Base-by-base conservation (phyloP, 2,329 filamentous ascomycete species). In the Scedosporium boydii region DNA sequence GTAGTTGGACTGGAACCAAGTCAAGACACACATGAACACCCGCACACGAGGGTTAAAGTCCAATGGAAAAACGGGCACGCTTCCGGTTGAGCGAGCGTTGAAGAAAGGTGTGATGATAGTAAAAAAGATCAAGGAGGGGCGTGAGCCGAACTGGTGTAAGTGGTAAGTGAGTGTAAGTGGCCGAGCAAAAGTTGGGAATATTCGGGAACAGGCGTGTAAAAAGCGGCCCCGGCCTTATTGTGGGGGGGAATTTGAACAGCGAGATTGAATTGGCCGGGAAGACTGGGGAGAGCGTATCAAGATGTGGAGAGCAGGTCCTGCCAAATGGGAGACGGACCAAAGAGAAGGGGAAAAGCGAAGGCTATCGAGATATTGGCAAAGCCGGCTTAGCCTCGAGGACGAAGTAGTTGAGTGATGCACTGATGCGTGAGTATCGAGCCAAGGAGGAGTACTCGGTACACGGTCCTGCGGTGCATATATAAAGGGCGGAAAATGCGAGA, bases 181-280 rank as follows among this genome's bases (percentile, higher is more conserved):
- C 34, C 9, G 34, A 38, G 34, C 7, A 38, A 4, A 38, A 38
- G 23, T 55, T 16, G 7, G 12, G 18, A 23, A 23, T 55, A 23
- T 27, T 55, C 51, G 51, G 51, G 51, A 55, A 55, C 18, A 55
- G 23, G 23, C 9, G 51, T 23, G 51, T 23, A 14, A 23, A 62
- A 38, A 57, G 60, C 53, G 60, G 60, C 26, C 18, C 48, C 60
- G 60, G 53, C 38, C 60, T 61, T 61, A 57, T 57, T 57, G 38
- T 46, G 51, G 34, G n/a, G 51, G 51, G 21, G 23, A 55, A 23
- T 27, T 55, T 55, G 18, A 23, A 23, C 7, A 12, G 1, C 6
- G 27, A 38, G 44, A 44, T 59, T 44, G 55, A 38, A 16, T 41
- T 29, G n/a, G 10, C n/a, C 16, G 46, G n/a, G 46, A 46, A 18